Conservation (phyloP, 2,329 filamentous ascomycete species). For the Didymella pomorum region DNA sequence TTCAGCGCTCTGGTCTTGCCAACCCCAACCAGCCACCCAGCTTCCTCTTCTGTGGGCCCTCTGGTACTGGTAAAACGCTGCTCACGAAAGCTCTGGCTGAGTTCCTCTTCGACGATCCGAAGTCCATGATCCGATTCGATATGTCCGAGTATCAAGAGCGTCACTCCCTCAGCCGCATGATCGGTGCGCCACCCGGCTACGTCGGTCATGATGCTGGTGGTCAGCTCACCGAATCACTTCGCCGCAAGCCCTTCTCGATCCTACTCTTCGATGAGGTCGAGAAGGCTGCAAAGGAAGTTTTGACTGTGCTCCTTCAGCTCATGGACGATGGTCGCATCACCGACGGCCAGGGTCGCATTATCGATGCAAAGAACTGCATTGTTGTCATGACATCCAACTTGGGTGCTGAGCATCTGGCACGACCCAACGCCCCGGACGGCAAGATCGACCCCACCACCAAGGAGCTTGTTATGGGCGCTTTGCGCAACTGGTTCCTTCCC, state of each 20-base stretch:
- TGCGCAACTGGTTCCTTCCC: conserved; percentile 95
- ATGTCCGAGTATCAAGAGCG: conserved; percentile 99
- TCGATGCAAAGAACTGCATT: conserved; percentile 97
- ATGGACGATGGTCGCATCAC: conserved; percentile 99
- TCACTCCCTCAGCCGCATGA: conserved; percentile 95
- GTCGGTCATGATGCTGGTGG: conserved; percentile 96
- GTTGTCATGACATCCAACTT: conserved; percentile 99
- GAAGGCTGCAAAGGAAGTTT: conserved; percentile 96
- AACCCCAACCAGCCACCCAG: conserved; percentile 98
- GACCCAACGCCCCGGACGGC: conserved; percentile 79
- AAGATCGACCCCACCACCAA: conserved; percentile 84
- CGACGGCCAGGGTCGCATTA: conserved; percentile 92
- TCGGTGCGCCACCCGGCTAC: conserved; percentile 95
- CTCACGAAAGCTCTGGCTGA: conserved; percentile 97
- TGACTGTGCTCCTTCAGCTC: conserved; percentile 97
- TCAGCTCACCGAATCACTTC: conserved; percentile 92
- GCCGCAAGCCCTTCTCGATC: conserved; percentile 96
- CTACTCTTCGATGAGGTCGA: conserved; percentile 97
- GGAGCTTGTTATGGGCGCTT: conserved; percentile 87
- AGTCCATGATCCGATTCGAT: conserved; percentile 98
- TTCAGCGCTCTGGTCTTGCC: conserved; percentile 90
- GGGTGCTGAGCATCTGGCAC: conserved; percentile 90
- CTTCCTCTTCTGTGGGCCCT: conserved; percentile 98
- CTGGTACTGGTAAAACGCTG: conserved; percentile 96
- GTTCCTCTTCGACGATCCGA: conserved; percentile 96